Conservation (phyloP, 169 alveolate genomes). For the Blepharisma undulans region DNA sequence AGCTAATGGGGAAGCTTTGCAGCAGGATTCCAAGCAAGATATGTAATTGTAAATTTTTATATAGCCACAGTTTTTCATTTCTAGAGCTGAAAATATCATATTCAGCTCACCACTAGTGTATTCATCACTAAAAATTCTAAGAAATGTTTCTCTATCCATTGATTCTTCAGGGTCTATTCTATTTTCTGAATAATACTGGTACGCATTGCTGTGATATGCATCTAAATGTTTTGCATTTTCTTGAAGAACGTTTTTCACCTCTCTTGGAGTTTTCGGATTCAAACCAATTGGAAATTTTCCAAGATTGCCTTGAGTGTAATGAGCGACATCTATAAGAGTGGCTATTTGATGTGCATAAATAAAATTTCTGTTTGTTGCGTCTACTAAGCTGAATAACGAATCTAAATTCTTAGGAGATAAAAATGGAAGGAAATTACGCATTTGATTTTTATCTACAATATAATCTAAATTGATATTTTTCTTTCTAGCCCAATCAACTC, state of each 20-base stretch:
- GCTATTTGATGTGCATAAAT: slow-evolving; percentile 28
- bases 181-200: background rate
- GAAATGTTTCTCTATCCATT: slow-evolving; percentile 12
- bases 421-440: background rate
- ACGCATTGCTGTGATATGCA: background rate
- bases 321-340: slow-evolving; percentile 22
- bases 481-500: background rate
- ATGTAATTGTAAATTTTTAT: slow-evolving; percentile 24
- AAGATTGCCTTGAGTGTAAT: background rate
- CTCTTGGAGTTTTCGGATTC: background rate
- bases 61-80: background rate
- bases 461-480: background rate
- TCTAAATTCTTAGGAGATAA: background rate
- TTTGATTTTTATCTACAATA: background rate
- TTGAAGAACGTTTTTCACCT: background rate
- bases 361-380: background rate
- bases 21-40: slow-evolving; percentile 4
- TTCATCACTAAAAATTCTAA: background rate
- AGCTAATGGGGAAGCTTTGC: background rate
- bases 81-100: background rate
- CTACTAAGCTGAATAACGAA: slow-evolving; percentile 8
- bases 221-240: slow-evolving; percentile 5
- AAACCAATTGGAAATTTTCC: background rate
- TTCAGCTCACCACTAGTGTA: background rate
- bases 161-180: background rate